A percentile compares a stretch with the other conserved stretches of the same genome.
These are phyloP conservation scores for Linaria vulgaris DNA, from an alignment of 257 asterid species.

Conservation along the genomic window DNA sequence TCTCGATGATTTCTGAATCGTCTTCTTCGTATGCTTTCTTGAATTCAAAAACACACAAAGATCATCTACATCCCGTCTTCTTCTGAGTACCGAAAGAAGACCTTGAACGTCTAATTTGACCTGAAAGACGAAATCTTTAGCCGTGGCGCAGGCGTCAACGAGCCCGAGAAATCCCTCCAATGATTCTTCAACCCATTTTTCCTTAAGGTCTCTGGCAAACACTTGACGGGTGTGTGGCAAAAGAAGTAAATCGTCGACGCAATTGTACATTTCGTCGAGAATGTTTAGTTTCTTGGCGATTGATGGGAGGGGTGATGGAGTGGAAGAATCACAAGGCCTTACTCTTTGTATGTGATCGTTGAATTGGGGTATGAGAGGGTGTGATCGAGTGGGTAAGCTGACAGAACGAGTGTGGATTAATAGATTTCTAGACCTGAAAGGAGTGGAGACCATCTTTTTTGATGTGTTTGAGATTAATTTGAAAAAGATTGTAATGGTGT, in stretches of 20 bases:
- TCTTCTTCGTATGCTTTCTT: neutral
- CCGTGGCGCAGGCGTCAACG: slow-evolving; percentile 2
- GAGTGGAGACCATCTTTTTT: slow-evolving; percentile 1
- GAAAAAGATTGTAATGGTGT: no score
- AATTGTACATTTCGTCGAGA: slow-evolving; percentile 1
- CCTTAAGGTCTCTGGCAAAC: neutral
- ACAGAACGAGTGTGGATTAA: neutral
- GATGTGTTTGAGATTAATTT: no score
- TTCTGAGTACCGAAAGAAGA: slow-evolving; percentile 13
- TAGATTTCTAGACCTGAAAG: neutral
- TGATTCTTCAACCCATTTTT: slow-evolving; percentile 4
- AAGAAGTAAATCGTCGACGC: neutral
- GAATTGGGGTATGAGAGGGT: slow-evolving; percentile 6
- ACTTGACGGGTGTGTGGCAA: slow-evolving; percentile 10
- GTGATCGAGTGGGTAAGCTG: slow-evolving; percentile 8
- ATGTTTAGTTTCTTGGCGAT: neutral
- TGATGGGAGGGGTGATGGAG: neutral
- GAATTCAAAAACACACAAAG: neutral
- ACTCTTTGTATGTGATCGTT: neutral
- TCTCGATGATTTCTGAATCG: slow-evolving; percentile 6
- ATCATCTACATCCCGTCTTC: neutral
- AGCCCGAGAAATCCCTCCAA: slow-evolving; percentile 5
- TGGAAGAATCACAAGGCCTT: neutral
- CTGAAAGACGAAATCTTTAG: slow-evolving; percentile 14
- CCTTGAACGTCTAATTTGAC: neutral